Evolutionary conservation across 83 land plant species (phyloP), one percentile per base, ranked within the genome.

Genomic region (Larix sibirica): DNA sequence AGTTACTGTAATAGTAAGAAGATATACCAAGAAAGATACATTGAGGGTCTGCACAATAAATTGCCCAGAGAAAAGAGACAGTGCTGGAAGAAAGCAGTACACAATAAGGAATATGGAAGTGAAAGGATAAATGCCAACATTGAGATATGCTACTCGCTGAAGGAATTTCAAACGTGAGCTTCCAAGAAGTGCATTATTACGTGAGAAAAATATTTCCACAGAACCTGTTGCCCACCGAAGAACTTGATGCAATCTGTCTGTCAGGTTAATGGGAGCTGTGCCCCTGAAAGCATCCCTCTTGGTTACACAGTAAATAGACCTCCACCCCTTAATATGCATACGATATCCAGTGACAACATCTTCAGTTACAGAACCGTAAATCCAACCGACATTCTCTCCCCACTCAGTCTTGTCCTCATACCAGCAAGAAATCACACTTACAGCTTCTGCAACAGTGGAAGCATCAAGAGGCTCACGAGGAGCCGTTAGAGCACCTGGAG

Each of bases 141-240:
- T 92, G 47, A 92, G 92, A 85, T 92, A 92, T 1, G 96, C 96
- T 17, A 94, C 83, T 68, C 95, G 84, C 54, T 94, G 96, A 24
- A 94, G 83, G 28, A 94, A 17, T 86, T 92, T 92, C 91, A 94
- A 85, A 66, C 79, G 84, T 14, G 90, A 50, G 83, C 96, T 85
- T 40, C 95, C 96, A 28, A 94, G 65, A 20, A 94, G 65, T n/a
- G 96, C 96, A 82, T 94, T 94, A 86, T 92, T 94, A 5, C 94
- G 88, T 1, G 96, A 94, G 85, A 92, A 92, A 83, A 94, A 94
- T 54, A 92, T 92, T 62, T 92, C 95, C 12, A 92, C 92, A 21
- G 95, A 90, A 13, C 94, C 94, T 0, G 94, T 94, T 6, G 96
- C 96, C 96, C 96, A 94, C 26, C 96, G 78, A 47, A 94, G 92